These are phyloP conservation scores for Hypoxylon sp. DNA, from an alignment of 2,329 filamentous ascomycete genomes.

Conservation along the genomic window DNA sequence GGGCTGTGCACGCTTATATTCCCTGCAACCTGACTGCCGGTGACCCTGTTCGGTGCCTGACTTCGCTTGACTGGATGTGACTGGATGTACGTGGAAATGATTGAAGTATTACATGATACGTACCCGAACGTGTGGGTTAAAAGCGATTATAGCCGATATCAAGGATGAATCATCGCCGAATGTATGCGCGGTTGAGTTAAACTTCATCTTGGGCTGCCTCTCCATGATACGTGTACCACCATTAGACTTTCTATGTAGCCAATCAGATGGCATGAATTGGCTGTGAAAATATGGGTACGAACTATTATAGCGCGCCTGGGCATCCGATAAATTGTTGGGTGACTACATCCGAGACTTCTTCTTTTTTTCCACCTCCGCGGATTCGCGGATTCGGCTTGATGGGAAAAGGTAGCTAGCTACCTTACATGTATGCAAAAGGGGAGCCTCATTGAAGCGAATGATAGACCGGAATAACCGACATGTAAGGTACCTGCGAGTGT, in stretches of 20 bases:
- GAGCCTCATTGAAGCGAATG: conserved; percentile 7
- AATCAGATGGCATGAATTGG: conserved; percentile 12
- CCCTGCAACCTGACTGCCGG: conserved; percentile 21
- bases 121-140: not conserved
- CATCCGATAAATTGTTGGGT: conserved; percentile 1
- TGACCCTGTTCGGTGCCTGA: conserved; percentile 19
- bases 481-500: conserved; percentile 33
- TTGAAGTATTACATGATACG: not conserved
- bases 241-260: not conserved
- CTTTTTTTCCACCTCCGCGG: not conserved
- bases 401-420: not conserved
- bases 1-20: conserved; percentile 34
- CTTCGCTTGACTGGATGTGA: conserved; percentile 4
- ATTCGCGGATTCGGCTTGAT: not conserved
- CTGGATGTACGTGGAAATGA: not conserved
- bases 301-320: not conserved
- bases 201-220: conserved; percentile 35
- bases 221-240: not conserved
- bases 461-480: conserved; percentile 36
- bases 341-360: not conserved
- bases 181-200: conserved; percentile 19
- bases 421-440: conserved; percentile 2
- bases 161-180: conserved; percentile 23
- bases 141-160: conserved; percentile 32
- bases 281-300: not conserved